Base-by-base conservation (phyloP, 257 asterid genomes). In the Salvia hispanica region DNA sequence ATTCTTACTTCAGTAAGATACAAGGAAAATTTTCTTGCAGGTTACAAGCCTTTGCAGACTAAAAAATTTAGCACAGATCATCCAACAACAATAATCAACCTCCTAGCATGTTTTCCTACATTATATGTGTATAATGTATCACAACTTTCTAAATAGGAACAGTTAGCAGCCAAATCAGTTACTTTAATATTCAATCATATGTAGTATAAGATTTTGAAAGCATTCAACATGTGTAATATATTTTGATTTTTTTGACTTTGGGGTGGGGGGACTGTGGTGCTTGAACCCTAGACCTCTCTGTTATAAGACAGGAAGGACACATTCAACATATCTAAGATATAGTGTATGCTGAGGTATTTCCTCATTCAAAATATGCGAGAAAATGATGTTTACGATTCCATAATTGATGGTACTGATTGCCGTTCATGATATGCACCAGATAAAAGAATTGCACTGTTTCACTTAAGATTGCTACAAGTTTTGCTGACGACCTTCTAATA, bases 1-100 rank as follows among this genome's bases (percentile, higher is more conserved):
- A 43, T 39, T 51, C 61, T 45, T 25, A 69, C 62, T 63, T 80
- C 73, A 75, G 67, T 70, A 53, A 68, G 39, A 56, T 61, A 53
- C 42, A 58, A 28, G 64, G 21, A 68, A 65, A 45, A 21, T 62
- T 47, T 14, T 34, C 47, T 45, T 62, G 61, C 56, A 62, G 69
- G 51, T 37, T 59, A 59, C 36, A 61, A 73, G 43, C 58, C 46
- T 65, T 45, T 52, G 43, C 18, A 4, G 65, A 42, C 64, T 42
- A 34, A 60, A 64, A 63, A 44, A 64, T 65, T 42, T 55, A 69
- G 36, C 28, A 70, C 50, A 56, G 36, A 37, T 15, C 28, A 54
- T 63, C 58, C 39, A 64, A 75, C 51, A 21, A 21, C 54, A 21
- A 44, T 62, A 62, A 44, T 62, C 67, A n/a, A 44, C 55, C 15